These are phyloP conservation scores for Cordyceps fumosorosea DNA, from an alignment of 2,329 filamentous ascomycete species.

Conservation along the genomic window DNA sequence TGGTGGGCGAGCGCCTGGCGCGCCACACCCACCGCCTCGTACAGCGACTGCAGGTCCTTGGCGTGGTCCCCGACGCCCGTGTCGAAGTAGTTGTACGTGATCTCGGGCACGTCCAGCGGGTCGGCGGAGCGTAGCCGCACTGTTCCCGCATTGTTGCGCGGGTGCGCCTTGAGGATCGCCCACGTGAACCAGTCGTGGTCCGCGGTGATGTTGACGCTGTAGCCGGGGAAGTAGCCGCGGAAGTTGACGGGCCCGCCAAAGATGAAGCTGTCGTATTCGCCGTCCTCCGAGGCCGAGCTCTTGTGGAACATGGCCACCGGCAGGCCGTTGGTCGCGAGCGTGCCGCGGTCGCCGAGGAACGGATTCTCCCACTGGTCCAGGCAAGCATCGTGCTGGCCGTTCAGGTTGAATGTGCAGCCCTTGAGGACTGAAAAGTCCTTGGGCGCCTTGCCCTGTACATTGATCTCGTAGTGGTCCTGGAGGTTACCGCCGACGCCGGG, in stretches of 20 bases:
- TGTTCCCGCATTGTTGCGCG: slow-evolving; percentile 54
- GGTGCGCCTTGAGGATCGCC: slow-evolving; percentile 52
- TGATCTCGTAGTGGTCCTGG: slow-evolving; percentile 46
- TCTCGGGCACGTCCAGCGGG: slow-evolving; percentile 56
- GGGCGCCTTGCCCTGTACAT: slow-evolving; percentile 28
- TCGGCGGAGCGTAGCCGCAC: slow-evolving; percentile 55
- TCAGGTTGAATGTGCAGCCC: slow-evolving; percentile 26
- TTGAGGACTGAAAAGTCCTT: slow-evolving; percentile 23
- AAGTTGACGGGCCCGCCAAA: slow-evolving; percentile 50
- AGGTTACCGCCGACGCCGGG: slow-evolving; percentile 56
- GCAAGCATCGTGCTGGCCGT: slow-evolving; percentile 29
- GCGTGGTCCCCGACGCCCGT: slow-evolving; percentile 40
- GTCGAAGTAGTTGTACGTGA: slow-evolving; percentile 57
- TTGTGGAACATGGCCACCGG: slow-evolving; percentile 39
- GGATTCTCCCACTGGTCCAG: slow-evolving; percentile 27
- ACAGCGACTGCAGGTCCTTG: slow-evolving; percentile 45
- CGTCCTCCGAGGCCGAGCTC: slow-evolving; percentile 28
- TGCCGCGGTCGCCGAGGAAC: slow-evolving; percentile 23
- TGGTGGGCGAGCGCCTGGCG: slow-evolving; percentile 33
- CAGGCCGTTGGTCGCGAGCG: slow-evolving; percentile 42
- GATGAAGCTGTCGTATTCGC: slow-evolving; percentile 45
- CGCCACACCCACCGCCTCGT: slow-evolving; percentile 48
- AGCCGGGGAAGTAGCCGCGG: slow-evolving; percentile 50
- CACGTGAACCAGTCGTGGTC: slow-evolving; percentile 36
- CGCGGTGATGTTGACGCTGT: slow-evolving; percentile 37